A percentile compares a stretch with the other conserved stretches of the same genome.
phyloP scores from a whole-genome alignment of 1,139 yeast species.

The Pichia sp. region DNA sequence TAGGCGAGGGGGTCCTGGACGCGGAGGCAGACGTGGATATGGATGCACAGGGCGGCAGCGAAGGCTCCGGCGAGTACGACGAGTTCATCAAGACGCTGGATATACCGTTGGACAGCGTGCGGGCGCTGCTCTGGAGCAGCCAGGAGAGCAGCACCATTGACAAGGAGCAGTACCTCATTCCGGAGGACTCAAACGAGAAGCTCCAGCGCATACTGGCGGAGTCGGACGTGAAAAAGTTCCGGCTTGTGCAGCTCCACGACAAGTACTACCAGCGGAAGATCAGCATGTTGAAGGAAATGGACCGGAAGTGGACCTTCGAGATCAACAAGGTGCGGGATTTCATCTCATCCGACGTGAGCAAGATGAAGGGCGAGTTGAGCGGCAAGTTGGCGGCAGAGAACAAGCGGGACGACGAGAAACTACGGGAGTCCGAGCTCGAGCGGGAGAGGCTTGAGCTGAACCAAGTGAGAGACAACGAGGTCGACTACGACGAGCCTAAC shows the following conservation, averaged over 20 bases:
- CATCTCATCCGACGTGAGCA: slow-evolving; percentile 19
- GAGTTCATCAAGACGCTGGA: slow-evolving; percentile 9
- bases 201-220: slow-evolving; percentile 22
- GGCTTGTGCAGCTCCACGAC: slow-evolving; percentile 27
- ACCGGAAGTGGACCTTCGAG: slow-evolving; percentile 28
- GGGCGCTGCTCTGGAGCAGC: slow-evolving; percentile 4
- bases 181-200: slow-evolving; percentile 26
- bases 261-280: slow-evolving; percentile 25
- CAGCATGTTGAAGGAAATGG: slow-evolving; percentile 19
- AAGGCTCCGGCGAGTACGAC: slow-evolving; percentile 10
- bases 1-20: neutral
- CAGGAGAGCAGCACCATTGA: slow-evolving; percentile 14
- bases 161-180: slow-evolving; percentile 20
- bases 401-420: slow-evolving; percentile 15
- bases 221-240: slow-evolving; percentile 26
- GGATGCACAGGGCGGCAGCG: neutral
- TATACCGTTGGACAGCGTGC: slow-evolving; percentile 4
- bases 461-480: neutral
- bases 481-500: neutral
- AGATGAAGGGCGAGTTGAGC: slow-evolving; percentile 17
- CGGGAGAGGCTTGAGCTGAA: slow-evolving; percentile 10
- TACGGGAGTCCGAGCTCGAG: slow-evolving; percentile 14
- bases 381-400: slow-evolving; percentile 17
- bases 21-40: neutral
- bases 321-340: slow-evolving; percentile 23